These are phyloP conservation scores for Mallotus repandus DNA, from an alignment of 441 rosid species.

Conservation along the genomic window DNA sequence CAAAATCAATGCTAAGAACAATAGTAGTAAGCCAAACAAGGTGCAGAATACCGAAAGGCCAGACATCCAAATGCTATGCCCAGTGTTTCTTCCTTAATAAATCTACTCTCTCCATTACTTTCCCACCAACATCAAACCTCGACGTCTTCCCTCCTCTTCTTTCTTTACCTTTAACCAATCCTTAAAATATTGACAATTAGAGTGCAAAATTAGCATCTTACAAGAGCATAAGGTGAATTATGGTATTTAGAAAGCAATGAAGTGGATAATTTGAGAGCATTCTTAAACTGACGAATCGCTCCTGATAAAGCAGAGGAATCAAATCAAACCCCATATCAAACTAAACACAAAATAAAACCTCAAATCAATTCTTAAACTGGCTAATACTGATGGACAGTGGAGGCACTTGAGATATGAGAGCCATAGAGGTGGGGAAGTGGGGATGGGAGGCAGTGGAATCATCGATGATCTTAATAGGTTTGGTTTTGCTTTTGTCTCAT, in stretches of 20 bases:
- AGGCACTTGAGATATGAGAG: too few relatives aligned
- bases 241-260: conserved; percentile 83
- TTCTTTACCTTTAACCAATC: background rate
- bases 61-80: conserved; percentile 80
- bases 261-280: conserved; percentile 80
- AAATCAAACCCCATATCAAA: too few relatives aligned
- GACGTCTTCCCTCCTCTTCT: conserved; percentile 34
- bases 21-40: conserved; percentile 50
- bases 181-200: background rate
- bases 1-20: conserved; percentile 68
- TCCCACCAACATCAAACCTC: conserved; percentile 75
- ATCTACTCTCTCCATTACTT: conserved; percentile 90
- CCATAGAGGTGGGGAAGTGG: too few relatives aligned
- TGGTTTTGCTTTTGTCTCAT: too few relatives aligned
- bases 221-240: conserved; percentile 90
- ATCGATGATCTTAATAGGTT: too few relatives aligned
- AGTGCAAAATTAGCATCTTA: conserved; percentile 29
- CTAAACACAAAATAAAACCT: too few relatives aligned
- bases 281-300: conserved; percentile 73
- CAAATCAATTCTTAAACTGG: too few relatives aligned
- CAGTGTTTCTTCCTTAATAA: conserved; percentile 65
- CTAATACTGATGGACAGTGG: too few relatives aligned
- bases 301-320: too few relatives aligned
- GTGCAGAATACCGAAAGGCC: conserved; percentile 82
- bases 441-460: too few relatives aligned